Evolutionary conservation across 2,329 filamentous ascomycete genomes (phyloP), one percentile per base, ranked within the genome.

Genomic region (Fusarium nisikadoi): DNA sequence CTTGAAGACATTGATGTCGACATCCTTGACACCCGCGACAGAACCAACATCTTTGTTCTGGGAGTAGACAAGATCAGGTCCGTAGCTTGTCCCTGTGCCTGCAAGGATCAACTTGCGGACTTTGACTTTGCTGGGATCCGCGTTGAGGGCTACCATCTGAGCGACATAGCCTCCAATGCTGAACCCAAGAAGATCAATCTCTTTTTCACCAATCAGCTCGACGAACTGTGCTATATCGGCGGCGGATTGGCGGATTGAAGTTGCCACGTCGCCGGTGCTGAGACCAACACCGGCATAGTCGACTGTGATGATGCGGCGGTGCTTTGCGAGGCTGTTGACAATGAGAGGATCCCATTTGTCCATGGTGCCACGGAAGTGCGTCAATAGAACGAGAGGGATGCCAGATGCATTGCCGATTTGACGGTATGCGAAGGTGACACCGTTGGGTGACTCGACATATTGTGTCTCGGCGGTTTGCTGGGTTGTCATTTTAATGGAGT

Each of bases 281-380:
- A 65, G 36, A 4, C 62, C 62, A 17, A 65, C 62, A 12, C 62
- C 62, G 2, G 43, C 47, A 19, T 65, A 65, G 8, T 65, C 62
- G 3, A 65, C 60, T 0, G 62, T 65, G 11, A 65, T 57, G 9
- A 65, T 8, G 3, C 49, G 60, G 1, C 60, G 42, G 4, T 38
- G 38, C 1, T 16, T 27, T 2, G 49, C 31, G 13, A 65, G 12
- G 5, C 1, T 35, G 12, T 65, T 65, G 8, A 65, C 45, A 6
- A 65, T 14, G 13, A 65, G 42, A 5, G 62, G 62, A 20, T 65
- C 62, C 60, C 62, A 65, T 12, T 65, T 65, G 0, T 65, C 62
- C 62, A 65, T 65, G 1, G 60, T 65, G 1, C 62, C 62, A 0
- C 62, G 36, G 12, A 65, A 65, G 0, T 65, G 62, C 0, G 62